Base-by-base conservation (phyloP, 2,329 filamentous ascomycete species). In the Tolypocladium cylindrosporum region DNA sequence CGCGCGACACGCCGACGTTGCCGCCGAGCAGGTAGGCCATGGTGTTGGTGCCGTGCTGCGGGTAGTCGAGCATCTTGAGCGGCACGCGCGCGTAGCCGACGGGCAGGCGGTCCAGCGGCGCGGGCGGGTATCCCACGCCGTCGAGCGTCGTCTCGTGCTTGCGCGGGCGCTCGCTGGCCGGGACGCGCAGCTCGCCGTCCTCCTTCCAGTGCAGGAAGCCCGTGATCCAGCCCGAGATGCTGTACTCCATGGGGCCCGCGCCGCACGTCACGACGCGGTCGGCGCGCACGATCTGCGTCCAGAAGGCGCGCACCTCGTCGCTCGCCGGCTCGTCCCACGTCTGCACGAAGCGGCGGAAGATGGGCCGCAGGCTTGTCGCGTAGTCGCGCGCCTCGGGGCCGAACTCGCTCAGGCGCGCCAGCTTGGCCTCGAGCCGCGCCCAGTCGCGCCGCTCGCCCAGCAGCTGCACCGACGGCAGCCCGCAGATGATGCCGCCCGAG, bases 191-290 rank as follows among this genome's bases (percentile, higher is more conserved):
- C 0, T 54, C 41, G 0, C 78, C 79, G 19, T 71, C 58, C 0
- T 62, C 64, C 19, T 67, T 62, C 75, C 77, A 81, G 61, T 75
- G 76, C 61, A 74, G 68, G 60, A 81, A 79, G 0, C 73, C 76
- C 0, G 75, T 75, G 56, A 80, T 72, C 78, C 78, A 82, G 6
- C 79, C 79, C 0, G 72, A 75, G 2, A 79, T 59, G 53, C 69
- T 67, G 62, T 65, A 74, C 62, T 71, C 73, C 61, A 54, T 67
- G 34, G 63, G 65, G 2, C 65, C 71, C 43, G 58, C 64, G n/a
- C 65, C 65, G 50, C 62, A 72, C n/a, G 59, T 63, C 54, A 59
- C 69, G 57, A 60, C 63, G 52, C 68, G 71, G 51, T 71, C 65
- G 0, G 69, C 70, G 8, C 71, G 66, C 2, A 76, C 75, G 54